Evolutionary conservation across 1,139 yeast genomes (phyloP), one percentile per base, ranked within the genome.

Genomic region (Blastobotrys raffinosifermentans): DNA sequence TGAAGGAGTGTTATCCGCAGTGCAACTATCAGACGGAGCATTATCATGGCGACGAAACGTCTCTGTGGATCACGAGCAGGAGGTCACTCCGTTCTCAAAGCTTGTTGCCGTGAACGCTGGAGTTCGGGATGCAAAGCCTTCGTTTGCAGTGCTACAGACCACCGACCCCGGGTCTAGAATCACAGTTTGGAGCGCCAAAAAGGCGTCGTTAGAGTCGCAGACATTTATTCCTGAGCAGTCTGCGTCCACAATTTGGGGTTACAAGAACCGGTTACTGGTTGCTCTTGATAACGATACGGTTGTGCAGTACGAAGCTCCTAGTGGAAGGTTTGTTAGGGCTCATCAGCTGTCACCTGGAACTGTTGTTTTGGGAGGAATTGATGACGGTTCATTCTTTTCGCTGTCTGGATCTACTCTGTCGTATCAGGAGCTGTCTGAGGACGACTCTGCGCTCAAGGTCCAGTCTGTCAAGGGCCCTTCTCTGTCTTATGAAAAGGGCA

Each of bases 21-120:
- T 54, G 7, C 48, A 52, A 32, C 32, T 40, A 1, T 32, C 51
- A 4, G 45, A 50, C 31, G 56, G 56, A 6, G 39, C 42, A 4
- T 30, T 48, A 16, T 17, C 48, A 14, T 54, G 58, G 58, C 36
- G 58, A 30, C 38, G 44, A 19, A 17, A 33, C n/a, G 30, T 19
- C 10, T 4, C 16, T 14, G 10, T 11, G 8, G 35, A 23, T 4
- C 13, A 19, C 5, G 32, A 16, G 15, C 13, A 19, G 4, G n/a
- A n/a, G n/a, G n/a, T n/a, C n/a, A n/a, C n/a, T n/a, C n/a, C n/a
- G n/a, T n/a, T n/a, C n/a, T n/a, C n/a, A n/a, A n/a, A n/a, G n/a
- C n/a, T n/a, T n/a, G n/a, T n/a, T n/a, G n/a, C n/a, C n/a, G n/a
- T n/a, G n/a, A n/a, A n/a, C n/a, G n/a, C n/a, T n/a, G n/a, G n/a